Evolutionary conservation across 2,329 filamentous ascomycete species (phyloP).

Genomic region (Pseudocercospora fijiensis): DNA sequence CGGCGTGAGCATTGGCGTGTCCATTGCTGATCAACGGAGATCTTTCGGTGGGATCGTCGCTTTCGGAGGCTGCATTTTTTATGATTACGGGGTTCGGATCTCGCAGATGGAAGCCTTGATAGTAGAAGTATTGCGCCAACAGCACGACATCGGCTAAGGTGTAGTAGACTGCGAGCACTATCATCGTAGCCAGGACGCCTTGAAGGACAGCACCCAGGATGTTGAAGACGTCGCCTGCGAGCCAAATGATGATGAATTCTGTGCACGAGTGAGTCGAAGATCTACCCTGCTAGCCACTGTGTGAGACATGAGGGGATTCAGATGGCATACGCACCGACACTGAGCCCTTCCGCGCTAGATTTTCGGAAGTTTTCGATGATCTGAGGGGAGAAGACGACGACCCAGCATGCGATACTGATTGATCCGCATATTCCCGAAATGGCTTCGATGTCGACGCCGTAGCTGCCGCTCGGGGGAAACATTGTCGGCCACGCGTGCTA

Average conservation of each 20-base stretch:
- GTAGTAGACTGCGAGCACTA: conserved; percentile 50
- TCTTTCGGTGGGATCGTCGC: conserved; percentile 35
- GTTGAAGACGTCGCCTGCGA: conserved; percentile 92
- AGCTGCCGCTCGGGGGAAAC: conserved; percentile 55
- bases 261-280: neutral
- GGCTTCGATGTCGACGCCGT: conserved; percentile 77
- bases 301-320: neutral
- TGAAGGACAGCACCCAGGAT: conserved; percentile 90
- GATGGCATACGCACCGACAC: conserved; percentile 50
- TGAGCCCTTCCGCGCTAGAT: conserved; percentile 80
- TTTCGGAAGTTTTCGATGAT: conserved; percentile 93
- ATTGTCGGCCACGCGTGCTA: conserved; percentile 35
- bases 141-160: conserved; percentile 88
- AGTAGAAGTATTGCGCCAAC: conserved; percentile 89
- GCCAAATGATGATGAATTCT: conserved; percentile 90
- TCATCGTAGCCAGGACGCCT: conserved; percentile 90
- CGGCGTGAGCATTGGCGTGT: conserved; percentile 28
- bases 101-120: conserved; percentile 80
- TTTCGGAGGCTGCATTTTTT: conserved; percentile 26
- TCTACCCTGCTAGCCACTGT: neutral
- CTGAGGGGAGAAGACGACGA: conserved; percentile 95
- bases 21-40: conserved; percentile 39
- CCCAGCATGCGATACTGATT: conserved; percentile 96
- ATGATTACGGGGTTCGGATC: conserved; percentile 58
- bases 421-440: conserved; percentile 92